A percentile compares a stretch with the other conserved stretches of the same genome.
These are phyloP conservation scores for Cyclotella sp. DNA, from an alignment of 108 stramenopile genomes.

Conservation along the genomic window DNA sequence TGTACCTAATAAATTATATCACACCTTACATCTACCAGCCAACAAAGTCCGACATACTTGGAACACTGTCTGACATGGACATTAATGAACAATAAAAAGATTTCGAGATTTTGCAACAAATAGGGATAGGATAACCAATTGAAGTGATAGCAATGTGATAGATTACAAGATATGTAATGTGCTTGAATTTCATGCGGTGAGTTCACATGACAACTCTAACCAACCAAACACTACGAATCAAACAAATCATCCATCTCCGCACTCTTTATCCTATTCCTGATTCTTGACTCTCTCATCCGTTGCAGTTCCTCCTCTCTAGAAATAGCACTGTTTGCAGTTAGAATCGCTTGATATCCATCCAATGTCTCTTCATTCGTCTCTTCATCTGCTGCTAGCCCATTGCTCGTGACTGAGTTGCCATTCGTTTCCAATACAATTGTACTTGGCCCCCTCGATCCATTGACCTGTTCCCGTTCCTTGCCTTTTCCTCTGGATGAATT, in stretches of 20 bases:
- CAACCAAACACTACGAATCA: not conserved
- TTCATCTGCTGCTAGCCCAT: not conserved
- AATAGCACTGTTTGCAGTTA: slow-evolving; percentile 57
- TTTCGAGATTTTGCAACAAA: too few relatives aligned
- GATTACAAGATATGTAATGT: too few relatives aligned
- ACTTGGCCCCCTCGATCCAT: not conserved
- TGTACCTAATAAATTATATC: not conserved
- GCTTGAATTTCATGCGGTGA: too few relatives aligned
- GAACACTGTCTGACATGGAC: too few relatives aligned
- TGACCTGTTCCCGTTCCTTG: not conserved
- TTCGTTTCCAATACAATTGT: not conserved
- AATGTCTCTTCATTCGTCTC: slow-evolving; percentile 64
- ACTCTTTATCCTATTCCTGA: slow-evolving; percentile 57
- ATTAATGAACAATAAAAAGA: too few relatives aligned
- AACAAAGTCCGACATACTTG: too few relatives aligned
- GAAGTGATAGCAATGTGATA: too few relatives aligned
- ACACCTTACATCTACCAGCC: not conserved
- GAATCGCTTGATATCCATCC: slow-evolving; percentile 83
- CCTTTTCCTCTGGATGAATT: not conserved
- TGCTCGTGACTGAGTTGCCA: not conserved
- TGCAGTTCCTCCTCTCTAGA: slow-evolving; percentile 70
- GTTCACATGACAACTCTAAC: too few relatives aligned
- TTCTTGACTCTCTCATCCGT: slow-evolving; percentile 69
- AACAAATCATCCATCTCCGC: slow-evolving; percentile 3
- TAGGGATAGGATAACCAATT: too few relatives aligned